Percentiles rank a stretch among this genome's conserved stretches.
Evolutionary conservation across 495 filamentous ascomycete species (phyloP).

Genomic region (Tuber brumale): DNA sequence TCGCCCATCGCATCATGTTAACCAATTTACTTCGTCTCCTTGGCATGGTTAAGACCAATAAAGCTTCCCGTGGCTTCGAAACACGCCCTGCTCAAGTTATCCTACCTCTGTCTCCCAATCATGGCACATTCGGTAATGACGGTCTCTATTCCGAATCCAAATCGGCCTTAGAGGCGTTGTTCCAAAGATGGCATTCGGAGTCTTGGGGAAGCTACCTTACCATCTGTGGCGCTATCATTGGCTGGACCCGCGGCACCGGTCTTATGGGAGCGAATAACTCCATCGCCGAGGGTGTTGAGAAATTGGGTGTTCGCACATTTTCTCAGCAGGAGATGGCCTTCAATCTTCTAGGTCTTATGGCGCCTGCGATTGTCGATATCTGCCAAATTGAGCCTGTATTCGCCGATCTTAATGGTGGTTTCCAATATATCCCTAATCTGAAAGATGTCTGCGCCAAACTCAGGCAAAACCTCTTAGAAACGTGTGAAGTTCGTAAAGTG

Average conservation of each 20-base stretch:
- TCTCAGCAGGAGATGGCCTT: slow-evolving; percentile 99
- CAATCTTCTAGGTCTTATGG: slow-evolving; percentile 95
- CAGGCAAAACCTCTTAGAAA: slow-evolving; percentile 86
- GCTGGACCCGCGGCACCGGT: slow-evolving; percentile 97
- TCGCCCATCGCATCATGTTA: slow-evolving; percentile 98
- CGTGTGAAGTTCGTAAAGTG: slow-evolving; percentile 83
- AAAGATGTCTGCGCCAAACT: slow-evolving; percentile 87
- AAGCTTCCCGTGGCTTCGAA: slow-evolving; percentile 77
- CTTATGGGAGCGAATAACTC: slow-evolving; percentile 98
- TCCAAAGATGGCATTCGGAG: slow-evolving; percentile 98
- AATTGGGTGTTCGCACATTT: slow-evolving; percentile 93
- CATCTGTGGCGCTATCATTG: slow-evolving; percentile 96
- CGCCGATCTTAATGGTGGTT: slow-evolving; percentile 92
- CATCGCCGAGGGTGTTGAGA: slow-evolving; percentile 93
- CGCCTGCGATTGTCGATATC: slow-evolving; percentile 84
- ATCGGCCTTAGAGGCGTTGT: slow-evolving; percentile 89
- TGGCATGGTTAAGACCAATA: slow-evolving; percentile 82
- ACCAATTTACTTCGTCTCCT: slow-evolving; percentile 91
- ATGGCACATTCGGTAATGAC: slow-evolving; percentile 96
- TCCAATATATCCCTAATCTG: slow-evolving; percentile 96
- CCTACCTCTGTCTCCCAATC: slow-evolving; percentile 91
- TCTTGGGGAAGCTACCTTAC: slow-evolving; percentile 97
- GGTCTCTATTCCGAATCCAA: slow-evolving; percentile 98
- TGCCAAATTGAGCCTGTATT: slow-evolving; percentile 94
- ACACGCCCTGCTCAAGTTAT: slow-evolving; percentile 95